A percentile compares a stretch with the other conserved stretches of the same genome.
phyloP scores from a whole-genome alignment of 192 early-diverging fungal genomes.

The Coemansia javaensis region DNA sequence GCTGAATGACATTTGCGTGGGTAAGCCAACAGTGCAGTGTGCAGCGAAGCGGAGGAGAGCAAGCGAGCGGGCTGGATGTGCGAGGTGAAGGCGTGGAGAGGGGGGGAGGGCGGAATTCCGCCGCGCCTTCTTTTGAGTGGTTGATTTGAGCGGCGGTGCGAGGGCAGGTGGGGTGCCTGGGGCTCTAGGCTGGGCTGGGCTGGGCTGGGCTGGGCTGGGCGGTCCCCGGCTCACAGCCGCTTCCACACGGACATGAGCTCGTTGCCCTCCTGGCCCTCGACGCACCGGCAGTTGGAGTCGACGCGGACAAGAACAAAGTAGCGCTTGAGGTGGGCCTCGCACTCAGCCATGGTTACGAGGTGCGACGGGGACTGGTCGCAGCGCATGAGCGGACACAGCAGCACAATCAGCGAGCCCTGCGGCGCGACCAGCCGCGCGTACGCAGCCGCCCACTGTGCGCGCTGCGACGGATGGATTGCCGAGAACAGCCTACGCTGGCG shows the following conservation, averaged over 20 bases:
- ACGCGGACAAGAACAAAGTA: conserved; percentile 47
- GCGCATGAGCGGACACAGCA: conserved; percentile 37
- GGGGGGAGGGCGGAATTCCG: no score
- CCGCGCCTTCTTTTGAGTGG: no score
- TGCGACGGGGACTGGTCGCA: conserved; percentile 31
- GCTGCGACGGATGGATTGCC: conserved; percentile 36
- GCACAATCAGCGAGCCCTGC: conserved; percentile 41
- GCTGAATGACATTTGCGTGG: conserved; percentile 10
- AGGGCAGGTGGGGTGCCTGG: no score
- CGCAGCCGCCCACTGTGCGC: conserved; percentile 34
- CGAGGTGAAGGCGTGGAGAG: no score
- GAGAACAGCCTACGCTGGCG: conserved; percentile 34
- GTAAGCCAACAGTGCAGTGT: not conserved
- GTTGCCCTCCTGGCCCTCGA: conserved; percentile 44
- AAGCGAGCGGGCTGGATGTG: no score
- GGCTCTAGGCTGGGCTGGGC: no score
- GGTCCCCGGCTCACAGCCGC: conserved; percentile 21
- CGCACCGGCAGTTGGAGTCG: conserved; percentile 38
- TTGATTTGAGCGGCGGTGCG: no score
- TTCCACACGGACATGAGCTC: conserved; percentile 45
- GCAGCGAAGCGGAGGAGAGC: not conserved
- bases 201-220: no score
- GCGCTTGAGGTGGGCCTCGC: conserved; percentile 29
- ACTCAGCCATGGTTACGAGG: conserved; percentile 42
- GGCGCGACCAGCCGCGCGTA: conserved; percentile 41